phyloP scores from a whole-genome alignment of 2,329 filamentous ascomycete species.

The Ophiostoma himal-ulmi region DNA sequence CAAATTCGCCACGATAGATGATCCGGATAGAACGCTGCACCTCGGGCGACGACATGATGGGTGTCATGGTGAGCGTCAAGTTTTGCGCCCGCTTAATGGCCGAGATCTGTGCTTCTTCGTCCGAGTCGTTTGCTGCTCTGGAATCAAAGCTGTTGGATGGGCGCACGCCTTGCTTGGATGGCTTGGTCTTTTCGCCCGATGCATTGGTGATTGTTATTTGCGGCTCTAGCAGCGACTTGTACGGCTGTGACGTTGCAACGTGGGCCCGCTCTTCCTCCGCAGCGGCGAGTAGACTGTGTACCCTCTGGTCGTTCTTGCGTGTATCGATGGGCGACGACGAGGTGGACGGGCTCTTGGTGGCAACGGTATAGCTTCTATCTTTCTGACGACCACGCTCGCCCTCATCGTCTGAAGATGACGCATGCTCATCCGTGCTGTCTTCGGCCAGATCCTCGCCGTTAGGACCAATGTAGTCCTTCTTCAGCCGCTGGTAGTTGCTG shows the following conservation, averaged over 20 bases:
- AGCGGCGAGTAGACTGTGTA: slow-evolving; percentile 62
- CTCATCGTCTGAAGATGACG: slow-evolving; percentile 60
- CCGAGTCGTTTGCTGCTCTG: slow-evolving; percentile 64
- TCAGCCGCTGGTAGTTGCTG: slow-evolving; percentile 47
- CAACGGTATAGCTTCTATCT: slow-evolving; percentile 42
- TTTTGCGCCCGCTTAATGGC: slow-evolving; percentile 87
- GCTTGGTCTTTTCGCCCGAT: slow-evolving; percentile 54
- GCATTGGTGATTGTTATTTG: slow-evolving; percentile 60
- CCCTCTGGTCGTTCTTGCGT: slow-evolving; percentile 37
- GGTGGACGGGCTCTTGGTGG: slow-evolving; percentile 31
- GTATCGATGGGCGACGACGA: slow-evolving; percentile 30
- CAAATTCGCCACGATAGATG: slow-evolving; percentile 82
- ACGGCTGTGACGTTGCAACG: slow-evolving; percentile 48
- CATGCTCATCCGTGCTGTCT: slow-evolving; percentile 61
- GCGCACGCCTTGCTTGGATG: slow-evolving; percentile 58
- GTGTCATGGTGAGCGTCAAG: slow-evolving; percentile 72
- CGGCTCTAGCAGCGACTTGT: slow-evolving; percentile 62
- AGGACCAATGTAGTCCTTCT: slow-evolving; percentile 61
- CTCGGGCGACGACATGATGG: slow-evolving; percentile 68
- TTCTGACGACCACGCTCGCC: slow-evolving; percentile 55
- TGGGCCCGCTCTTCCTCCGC: slow-evolving; percentile 68
- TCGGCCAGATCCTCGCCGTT: slow-evolving; percentile 61
- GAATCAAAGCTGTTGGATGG: slow-evolving; percentile 79
- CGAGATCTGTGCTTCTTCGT: slow-evolving; percentile 75
- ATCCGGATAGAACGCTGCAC: slow-evolving; percentile 80